These are phyloP conservation scores for Camelina hispida DNA, from an alignment of 345 rosid genomes.

Conservation along the genomic window DNA sequence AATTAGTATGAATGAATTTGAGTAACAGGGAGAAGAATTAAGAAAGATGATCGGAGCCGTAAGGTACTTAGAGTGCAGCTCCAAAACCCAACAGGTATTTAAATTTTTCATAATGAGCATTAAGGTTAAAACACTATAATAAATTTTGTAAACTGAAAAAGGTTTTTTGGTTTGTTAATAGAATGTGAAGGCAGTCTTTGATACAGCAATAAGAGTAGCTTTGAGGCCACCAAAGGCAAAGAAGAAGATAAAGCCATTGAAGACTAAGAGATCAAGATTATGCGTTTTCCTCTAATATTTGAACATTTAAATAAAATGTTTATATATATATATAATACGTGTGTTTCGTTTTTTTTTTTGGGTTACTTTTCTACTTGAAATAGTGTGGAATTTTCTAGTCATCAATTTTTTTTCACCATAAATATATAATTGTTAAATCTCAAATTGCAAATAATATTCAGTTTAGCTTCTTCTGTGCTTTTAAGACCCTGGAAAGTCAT, in stretches of 20 bases:
- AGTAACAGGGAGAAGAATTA: constrained; percentile 69
- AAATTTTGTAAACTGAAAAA: background rate
- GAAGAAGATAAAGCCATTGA: constrained; percentile 51
- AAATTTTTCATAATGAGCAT: background rate
- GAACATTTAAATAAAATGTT: background rate
- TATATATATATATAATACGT: background rate
- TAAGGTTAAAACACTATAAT: background rate
- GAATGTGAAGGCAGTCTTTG: constrained; percentile 83
- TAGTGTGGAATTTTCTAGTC: background rate
- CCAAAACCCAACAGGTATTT: constrained; percentile 80
- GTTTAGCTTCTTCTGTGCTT: too few species aligned
- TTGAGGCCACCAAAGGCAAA: constrained; percentile 69
- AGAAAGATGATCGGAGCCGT: constrained; percentile 74
- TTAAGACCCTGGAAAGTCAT: too few species aligned
- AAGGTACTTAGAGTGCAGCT: constrained; percentile 78
- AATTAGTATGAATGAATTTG: constrained; percentile 17
- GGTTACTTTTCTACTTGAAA: background rate
- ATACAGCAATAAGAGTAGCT: constrained; percentile 70
- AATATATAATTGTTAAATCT: background rate
- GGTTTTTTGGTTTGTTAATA: constrained; percentile 15
- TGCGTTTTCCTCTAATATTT: constrained; percentile 56
- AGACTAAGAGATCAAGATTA: constrained; percentile 43
- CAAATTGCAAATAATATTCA: constrained; percentile 1
- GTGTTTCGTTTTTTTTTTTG: background rate
- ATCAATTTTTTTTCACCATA: background rate